Conservation (phyloP, 2,329 filamentous ascomycete genomes). For the Zopfia rhizophila region DNA sequence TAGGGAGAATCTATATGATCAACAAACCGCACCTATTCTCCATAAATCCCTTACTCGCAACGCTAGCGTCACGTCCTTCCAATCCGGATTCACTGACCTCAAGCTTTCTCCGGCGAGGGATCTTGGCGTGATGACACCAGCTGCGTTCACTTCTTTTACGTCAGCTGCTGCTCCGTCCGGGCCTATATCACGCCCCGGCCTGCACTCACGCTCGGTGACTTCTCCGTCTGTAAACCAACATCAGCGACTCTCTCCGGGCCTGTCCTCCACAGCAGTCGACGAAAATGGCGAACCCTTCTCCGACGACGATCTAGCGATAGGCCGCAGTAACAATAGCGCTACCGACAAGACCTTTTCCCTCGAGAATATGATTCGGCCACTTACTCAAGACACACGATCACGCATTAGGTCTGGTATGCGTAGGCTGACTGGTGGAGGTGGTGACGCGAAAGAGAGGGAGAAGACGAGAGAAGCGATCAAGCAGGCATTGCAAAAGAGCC, state of each 20-base stretch:
- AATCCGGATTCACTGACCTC: constrained; percentile 85
- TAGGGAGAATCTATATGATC: constrained; percentile 87
- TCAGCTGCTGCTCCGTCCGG: constrained; percentile 24
- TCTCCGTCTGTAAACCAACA: constrained; percentile 71
- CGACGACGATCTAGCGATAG: constrained; percentile 74
- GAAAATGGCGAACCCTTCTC: constrained; percentile 80
- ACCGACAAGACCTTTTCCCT: constrained; percentile 29
- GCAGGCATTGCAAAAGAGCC: constrained; percentile 52
- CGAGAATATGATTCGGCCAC: constrained; percentile 67
- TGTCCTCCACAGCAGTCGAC: constrained; percentile 76
- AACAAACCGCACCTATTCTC: constrained; percentile 89
- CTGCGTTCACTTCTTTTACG: constrained; percentile 59
- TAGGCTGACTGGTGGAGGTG: constrained; percentile 68
- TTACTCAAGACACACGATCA: constrained; percentile 63
- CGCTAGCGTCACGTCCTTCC: constrained; percentile 79
- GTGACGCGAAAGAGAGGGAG: constrained; percentile 52
- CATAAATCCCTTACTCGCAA: constrained; percentile 81
- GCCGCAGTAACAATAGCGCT: constrained; percentile 34
- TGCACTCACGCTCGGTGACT: constrained; percentile 86
- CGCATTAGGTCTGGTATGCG: constrained; percentile 66
- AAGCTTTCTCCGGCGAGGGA: constrained; percentile 67
- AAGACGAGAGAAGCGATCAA: constrained; percentile 50
- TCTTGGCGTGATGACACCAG: constrained; percentile 65
- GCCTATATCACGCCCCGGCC: constrained; percentile 64
- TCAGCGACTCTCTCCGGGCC: constrained; percentile 58